Evolutionary conservation across 2,329 filamentous ascomycete species (phyloP).

Genomic region (Aspergillus terreus): DNA sequence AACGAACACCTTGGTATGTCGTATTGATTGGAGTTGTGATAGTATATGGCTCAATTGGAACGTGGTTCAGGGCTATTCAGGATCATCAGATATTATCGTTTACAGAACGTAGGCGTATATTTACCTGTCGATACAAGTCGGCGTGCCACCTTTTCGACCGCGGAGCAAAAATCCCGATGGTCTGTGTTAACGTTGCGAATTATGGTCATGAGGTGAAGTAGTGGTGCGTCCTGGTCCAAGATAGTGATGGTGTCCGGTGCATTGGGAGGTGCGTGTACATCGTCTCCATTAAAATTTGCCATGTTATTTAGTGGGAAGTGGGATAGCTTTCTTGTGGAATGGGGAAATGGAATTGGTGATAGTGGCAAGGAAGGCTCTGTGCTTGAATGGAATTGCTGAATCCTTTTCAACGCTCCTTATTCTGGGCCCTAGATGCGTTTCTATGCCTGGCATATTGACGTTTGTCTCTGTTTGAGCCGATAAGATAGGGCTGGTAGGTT

Average conservation of each 20-base stretch:
- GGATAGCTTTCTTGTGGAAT: no score
- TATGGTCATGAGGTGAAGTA: constrained; percentile 15
- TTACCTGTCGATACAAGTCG: constrained; percentile 10
- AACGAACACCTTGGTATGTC: constrained; percentile 11
- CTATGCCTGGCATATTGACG: background rate
- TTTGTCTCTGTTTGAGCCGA: background rate
- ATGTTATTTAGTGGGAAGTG: background rate
- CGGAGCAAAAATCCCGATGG: constrained; percentile 6
- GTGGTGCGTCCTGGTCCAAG: constrained; percentile 10
- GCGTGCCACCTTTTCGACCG: constrained; percentile 10
- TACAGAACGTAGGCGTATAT: background rate
- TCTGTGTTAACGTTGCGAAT: constrained; percentile 13
- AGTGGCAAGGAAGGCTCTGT: no score
- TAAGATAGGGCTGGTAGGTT: background rate
- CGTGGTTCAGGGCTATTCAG: constrained; percentile 13
- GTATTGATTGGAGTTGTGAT: constrained; percentile 13
- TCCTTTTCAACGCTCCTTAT: no score
- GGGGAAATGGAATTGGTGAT: no score
- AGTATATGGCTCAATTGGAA: constrained; percentile 9
- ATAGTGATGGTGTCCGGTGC: constrained; percentile 2
- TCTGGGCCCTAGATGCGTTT: no score
- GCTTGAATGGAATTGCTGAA: no score
- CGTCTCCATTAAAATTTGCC: background rate
- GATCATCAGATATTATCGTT: background rate
- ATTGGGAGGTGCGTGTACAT: background rate